Evolutionary conservation across 495 filamentous ascomycete genomes (phyloP).

Genomic region (Lasiosphaeria miniovina): DNA sequence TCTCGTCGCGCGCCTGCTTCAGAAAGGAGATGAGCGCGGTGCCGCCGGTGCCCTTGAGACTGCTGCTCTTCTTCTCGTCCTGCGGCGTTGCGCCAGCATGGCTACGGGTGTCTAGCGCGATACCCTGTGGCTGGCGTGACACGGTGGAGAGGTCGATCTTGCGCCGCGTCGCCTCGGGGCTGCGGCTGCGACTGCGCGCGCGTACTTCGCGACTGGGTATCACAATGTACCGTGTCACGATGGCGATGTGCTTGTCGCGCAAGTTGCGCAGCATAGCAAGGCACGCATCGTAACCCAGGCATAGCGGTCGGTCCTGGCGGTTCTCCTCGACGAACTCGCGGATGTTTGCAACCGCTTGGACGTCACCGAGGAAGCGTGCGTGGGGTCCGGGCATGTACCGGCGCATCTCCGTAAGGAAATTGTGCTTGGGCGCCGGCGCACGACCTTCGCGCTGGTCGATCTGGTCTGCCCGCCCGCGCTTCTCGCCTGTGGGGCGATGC

Average conservation of each 20-base stretch:
- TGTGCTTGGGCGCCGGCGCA: constrained; percentile 62
- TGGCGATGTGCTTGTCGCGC: constrained; percentile 92
- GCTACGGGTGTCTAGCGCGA: constrained; percentile 27
- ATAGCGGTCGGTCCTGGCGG: constrained; percentile 59
- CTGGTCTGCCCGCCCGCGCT: constrained; percentile 39
- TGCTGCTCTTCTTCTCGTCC: constrained; percentile 44
- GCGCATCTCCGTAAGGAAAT: constrained; percentile 96
- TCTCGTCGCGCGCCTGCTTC: constrained; percentile 94
- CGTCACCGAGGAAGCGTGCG: constrained; percentile 79
- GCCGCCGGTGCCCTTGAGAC: constrained; percentile 85
- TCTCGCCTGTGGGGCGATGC: constrained; percentile 86
- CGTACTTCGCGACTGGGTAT: constrained; percentile 56
- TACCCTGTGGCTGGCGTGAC: constrained; percentile 44
- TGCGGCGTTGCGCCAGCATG: constrained; percentile 11
- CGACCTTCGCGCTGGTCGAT: constrained; percentile 51
- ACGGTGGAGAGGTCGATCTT: constrained; percentile 66
- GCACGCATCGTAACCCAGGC: constrained; percentile 84
- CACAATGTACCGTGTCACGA: constrained; percentile 95
- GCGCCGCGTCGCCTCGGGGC: constrained; percentile 39
- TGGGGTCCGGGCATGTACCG: constrained; percentile 94
- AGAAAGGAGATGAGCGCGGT: constrained; percentile 91
- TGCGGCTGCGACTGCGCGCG: constrained; percentile 45
- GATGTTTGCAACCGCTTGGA: constrained; percentile 81
- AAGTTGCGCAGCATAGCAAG: constrained; percentile 85
- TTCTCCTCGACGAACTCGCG: constrained; percentile 74